Conservation (phyloP, 179 eudicot genomes). For the Drosera spatulata region DNA sequence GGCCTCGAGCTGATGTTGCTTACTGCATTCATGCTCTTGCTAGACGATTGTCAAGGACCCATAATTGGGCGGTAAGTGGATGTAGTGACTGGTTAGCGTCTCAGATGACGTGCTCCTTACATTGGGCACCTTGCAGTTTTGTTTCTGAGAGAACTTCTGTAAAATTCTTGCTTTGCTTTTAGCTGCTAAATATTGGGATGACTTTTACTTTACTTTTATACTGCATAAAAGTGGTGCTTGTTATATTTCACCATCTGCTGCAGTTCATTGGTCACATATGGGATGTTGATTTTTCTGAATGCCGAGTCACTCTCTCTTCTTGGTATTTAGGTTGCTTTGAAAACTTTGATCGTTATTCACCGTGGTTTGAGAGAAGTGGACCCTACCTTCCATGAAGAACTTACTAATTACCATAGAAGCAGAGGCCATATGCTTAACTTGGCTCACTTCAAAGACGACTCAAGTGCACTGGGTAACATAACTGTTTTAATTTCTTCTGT, state of each 20-base stretch:
- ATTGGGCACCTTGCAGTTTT: too few relatives aligned
- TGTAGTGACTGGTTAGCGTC: not conserved
- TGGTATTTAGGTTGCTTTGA: constrained; percentile 70
- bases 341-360: constrained; percentile 83
- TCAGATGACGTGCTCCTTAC: too few relatives aligned
- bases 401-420: constrained; percentile 66
- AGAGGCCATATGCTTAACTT: constrained; percentile 75
- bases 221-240: too few relatives aligned
- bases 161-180: too few relatives aligned
- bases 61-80: constrained; percentile 90
- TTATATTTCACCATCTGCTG: too few relatives aligned
- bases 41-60: constrained; percentile 80
- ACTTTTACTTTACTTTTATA: too few relatives aligned
- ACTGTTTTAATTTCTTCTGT: constrained; percentile 1
- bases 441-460: constrained; percentile 94
- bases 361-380: constrained; percentile 97
- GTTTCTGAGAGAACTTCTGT: too few relatives aligned
- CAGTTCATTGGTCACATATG: too few relatives aligned
- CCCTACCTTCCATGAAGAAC: constrained; percentile 86
- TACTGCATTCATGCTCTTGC: constrained; percentile 94
- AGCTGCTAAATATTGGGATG: too few relatives aligned
- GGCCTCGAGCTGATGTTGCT: constrained; percentile 94
- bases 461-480: constrained; percentile 71
- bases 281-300: too few relatives aligned
- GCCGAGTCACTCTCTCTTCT: not conserved